Evolutionary conservation across 495 filamentous ascomycete species (phyloP).

Genomic region (Geopyxis carbonaria): DNA sequence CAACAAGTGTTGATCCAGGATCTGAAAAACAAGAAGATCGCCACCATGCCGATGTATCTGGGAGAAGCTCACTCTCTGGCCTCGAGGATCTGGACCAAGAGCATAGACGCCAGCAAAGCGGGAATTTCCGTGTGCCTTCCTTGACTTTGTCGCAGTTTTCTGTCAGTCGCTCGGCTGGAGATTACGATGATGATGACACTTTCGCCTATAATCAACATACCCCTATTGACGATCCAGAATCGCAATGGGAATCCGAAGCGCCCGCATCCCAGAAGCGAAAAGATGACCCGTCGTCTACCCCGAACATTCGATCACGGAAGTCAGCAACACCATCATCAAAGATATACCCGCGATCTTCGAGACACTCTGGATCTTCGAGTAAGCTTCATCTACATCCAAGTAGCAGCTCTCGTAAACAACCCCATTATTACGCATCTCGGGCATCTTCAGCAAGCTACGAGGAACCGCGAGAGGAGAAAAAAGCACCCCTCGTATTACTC

Average conservation of each 20-base stretch:
- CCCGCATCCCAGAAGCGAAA: neutral
- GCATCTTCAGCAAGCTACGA: constrained; percentile 43
- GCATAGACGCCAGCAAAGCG: too few relatives aligned
- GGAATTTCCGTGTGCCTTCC: too few relatives aligned
- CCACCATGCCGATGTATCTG: too few relatives aligned
- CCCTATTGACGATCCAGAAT: constrained; percentile 5
- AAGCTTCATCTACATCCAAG: neutral
- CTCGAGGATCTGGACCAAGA: too few relatives aligned
- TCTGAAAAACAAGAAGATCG: too few relatives aligned
- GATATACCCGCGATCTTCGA: neutral
- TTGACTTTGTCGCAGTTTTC: too few relatives aligned
- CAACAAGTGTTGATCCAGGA: too few relatives aligned
- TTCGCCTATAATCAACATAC: too few relatives aligned
- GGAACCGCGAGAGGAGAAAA: constrained; percentile 33
- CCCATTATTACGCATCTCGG: constrained; percentile 30
- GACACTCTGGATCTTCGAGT: neutral
- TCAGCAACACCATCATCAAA: constrained; percentile 1
- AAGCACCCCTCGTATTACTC: constrained; percentile 59
- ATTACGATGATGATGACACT: too few relatives aligned
- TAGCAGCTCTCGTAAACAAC: neutral
- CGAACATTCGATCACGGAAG: neutral
- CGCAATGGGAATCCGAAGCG: constrained; percentile 5
- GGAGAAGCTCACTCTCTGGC: too few relatives aligned
- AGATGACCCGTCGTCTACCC: neutral
- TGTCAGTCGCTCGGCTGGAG: too few relatives aligned